phyloP scores from a whole-genome alignment of 2,329 filamentous ascomycete genomes.

The Uncinocarpus reesii region DNA sequence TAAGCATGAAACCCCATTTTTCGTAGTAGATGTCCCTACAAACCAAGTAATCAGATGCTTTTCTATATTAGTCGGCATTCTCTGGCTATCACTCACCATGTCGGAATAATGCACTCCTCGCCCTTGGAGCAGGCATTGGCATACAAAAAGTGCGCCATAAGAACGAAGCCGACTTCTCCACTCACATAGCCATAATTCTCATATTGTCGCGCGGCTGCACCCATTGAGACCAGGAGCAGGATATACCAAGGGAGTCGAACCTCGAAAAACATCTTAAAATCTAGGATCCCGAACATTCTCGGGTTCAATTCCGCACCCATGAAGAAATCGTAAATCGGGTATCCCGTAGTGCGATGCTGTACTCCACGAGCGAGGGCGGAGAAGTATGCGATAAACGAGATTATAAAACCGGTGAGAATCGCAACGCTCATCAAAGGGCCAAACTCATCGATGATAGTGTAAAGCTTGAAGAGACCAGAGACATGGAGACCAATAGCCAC shows the following conservation, averaged over 20 bases:
- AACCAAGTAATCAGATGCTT: background rate
- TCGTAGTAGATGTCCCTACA: constrained; percentile 89
- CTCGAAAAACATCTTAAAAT: constrained; percentile 95
- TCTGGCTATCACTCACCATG: constrained; percentile 47
- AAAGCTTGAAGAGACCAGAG: constrained; percentile 74
- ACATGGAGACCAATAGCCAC: constrained; percentile 64
- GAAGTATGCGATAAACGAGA: constrained; percentile 73
- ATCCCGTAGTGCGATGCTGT: constrained; percentile 84
- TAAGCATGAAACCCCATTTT: constrained; percentile 96
- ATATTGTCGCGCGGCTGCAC: constrained; percentile 69
- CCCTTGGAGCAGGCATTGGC: constrained; percentile 87
- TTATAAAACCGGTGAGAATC: constrained; percentile 78
- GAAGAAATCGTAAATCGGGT: constrained; percentile 76
- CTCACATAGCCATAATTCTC: constrained; percentile 78
- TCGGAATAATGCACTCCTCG: constrained; percentile 80
- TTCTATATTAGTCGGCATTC: background rate
- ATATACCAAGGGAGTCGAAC: constrained; percentile 90
- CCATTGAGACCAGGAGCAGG: constrained; percentile 65
- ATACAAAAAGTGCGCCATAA: constrained; percentile 86
- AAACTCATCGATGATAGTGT: constrained; percentile 90
- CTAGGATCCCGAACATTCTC: constrained; percentile 69
- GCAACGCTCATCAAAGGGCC: constrained; percentile 86
- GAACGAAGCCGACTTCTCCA: constrained; percentile 69
- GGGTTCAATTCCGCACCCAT: constrained; percentile 84
- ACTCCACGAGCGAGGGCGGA: constrained; percentile 71